A percentile compares a stretch with the other conserved stretches of the same genome.
Evolutionary conservation across 768 basidiomycete species (phyloP).

Genomic region (Kwoniella bestiolae): DNA sequence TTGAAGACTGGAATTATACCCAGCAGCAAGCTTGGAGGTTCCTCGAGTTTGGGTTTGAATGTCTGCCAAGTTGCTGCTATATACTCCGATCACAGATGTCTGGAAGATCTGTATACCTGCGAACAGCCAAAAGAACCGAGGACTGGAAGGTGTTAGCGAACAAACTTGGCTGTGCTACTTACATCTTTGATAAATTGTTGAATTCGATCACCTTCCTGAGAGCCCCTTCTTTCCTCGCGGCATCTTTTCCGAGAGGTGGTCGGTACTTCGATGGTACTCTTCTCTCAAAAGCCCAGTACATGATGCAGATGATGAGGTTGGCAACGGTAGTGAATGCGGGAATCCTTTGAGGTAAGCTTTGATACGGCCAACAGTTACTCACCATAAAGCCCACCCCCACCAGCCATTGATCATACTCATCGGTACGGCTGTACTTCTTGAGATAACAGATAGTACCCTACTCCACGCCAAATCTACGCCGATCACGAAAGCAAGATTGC

Average conservation of each 20-base stretch:
- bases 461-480: conserved; percentile 52
- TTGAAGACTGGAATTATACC: conserved; percentile 51
- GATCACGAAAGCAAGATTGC: conserved; percentile 38
- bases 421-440: conserved; percentile 44
- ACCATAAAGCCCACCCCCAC: conserved; percentile 56
- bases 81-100: conserved; percentile 41
- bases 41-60: conserved; percentile 47
- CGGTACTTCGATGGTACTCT: conserved; percentile 42
- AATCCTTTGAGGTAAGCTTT: conserved; percentile 28
- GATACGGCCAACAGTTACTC: too few species aligned
- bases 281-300: conserved; percentile 47
- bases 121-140: conserved; percentile 47
- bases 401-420: conserved; percentile 48
- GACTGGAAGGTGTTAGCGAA: conserved; percentile 15
- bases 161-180: conserved; percentile 1
- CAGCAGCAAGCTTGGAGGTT: conserved; percentile 48
- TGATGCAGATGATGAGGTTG: conserved; percentile 38
- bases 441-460: conserved; percentile 38
- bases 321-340: conserved; percentile 41
- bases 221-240: conserved; percentile 26
- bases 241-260: conserved; percentile 36
- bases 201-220: conserved; percentile 24
- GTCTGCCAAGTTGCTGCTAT: conserved; percentile 54
- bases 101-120: conserved; percentile 49
- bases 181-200: conserved; percentile 30